A percentile compares a stretch with the other conserved stretches of the same genome.
Evolutionary conservation across 495 filamentous ascomycete genomes (phyloP).

Genomic region (Daldinia bambusicola): DNA sequence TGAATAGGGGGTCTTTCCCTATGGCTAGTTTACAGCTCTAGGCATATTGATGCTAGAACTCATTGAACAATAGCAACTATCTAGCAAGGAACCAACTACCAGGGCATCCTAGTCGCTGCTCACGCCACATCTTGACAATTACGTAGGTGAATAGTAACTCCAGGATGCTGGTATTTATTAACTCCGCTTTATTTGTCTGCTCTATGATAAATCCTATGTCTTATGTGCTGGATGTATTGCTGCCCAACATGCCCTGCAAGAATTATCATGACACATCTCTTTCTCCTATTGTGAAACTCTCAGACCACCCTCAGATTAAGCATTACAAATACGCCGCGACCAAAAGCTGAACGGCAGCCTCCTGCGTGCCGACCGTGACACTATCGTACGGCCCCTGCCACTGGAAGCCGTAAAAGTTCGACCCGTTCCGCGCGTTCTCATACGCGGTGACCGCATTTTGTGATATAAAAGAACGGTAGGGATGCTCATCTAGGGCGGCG

Average conservation of each 20-base stretch:
- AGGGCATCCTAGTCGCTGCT: neutral
- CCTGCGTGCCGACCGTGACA: constrained; percentile 66
- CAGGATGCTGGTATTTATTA: neutral
- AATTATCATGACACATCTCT: neutral
- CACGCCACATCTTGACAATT: neutral
- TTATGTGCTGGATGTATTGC: neutral
- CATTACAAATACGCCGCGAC: constrained; percentile 56
- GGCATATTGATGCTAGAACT: too few relatives aligned
- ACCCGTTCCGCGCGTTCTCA: constrained; percentile 59
- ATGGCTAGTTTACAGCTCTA: neutral
- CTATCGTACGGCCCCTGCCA: constrained; percentile 66
- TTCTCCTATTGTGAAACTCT: neutral
- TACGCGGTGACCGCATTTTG: constrained; percentile 68
- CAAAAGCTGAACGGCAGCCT: constrained; percentile 67
- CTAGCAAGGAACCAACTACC: neutral
- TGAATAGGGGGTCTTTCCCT: too few relatives aligned
- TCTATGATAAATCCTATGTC: neutral
- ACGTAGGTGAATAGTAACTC: neutral
- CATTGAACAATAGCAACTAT: too few relatives aligned
- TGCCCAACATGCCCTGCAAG: neutral
- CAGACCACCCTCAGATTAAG: neutral
- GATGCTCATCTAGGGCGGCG: constrained; percentile 53
- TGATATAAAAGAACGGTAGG: constrained; percentile 63
- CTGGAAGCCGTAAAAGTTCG: constrained; percentile 61
- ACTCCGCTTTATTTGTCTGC: neutral